A percentile compares a stretch with the other conserved stretches of the same genome.
phyloP scores from a whole-genome alignment of 495 filamentous ascomycete genomes.

The Chaetomium tenue region DNA sequence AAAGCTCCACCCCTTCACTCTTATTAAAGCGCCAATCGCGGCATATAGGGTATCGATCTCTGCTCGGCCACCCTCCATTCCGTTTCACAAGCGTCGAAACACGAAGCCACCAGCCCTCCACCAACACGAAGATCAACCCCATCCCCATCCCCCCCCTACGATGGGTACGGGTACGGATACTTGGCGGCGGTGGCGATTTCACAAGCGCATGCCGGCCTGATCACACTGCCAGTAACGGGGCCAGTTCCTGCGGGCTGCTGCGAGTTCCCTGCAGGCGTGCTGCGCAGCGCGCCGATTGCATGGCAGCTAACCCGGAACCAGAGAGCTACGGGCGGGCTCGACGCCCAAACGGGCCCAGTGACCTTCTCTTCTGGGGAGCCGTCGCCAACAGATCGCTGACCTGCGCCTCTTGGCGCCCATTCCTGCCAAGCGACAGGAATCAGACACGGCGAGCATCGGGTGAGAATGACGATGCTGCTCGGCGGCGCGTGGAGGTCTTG shows the following conservation, averaged over 20 bases:
- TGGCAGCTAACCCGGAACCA: constrained; percentile 13
- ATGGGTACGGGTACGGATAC: too few relatives aligned
- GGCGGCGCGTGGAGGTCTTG: neutral
- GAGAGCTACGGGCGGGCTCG: neutral
- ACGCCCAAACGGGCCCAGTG: neutral
- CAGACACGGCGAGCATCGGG: too few relatives aligned
- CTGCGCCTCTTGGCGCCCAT: constrained; percentile 3
- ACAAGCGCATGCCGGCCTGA: constrained; percentile 13
- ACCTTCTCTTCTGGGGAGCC: constrained; percentile 1
- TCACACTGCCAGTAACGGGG: neutral
- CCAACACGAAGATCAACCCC: neutral
- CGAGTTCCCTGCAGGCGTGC: constrained; percentile 1
- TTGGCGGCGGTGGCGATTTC: neutral
- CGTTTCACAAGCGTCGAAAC: neutral
- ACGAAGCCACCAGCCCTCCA: neutral
- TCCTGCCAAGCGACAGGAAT: neutral
- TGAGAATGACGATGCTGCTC: neutral
- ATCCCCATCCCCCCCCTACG: too few relatives aligned
- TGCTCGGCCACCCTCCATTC: neutral
- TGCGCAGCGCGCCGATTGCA: constrained; percentile 12
- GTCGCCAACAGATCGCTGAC: neutral
- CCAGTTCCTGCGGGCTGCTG: constrained; percentile 5
- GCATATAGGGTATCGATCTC: neutral
- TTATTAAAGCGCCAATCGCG: too few relatives aligned
- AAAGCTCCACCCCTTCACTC: neutral